A percentile compares a stretch with the other conserved stretches of the same genome.
These are phyloP conservation scores for Dictyostelium citrinum DNA, from an alignment of 78 protist genomes.

Conservation along the genomic window DNA sequence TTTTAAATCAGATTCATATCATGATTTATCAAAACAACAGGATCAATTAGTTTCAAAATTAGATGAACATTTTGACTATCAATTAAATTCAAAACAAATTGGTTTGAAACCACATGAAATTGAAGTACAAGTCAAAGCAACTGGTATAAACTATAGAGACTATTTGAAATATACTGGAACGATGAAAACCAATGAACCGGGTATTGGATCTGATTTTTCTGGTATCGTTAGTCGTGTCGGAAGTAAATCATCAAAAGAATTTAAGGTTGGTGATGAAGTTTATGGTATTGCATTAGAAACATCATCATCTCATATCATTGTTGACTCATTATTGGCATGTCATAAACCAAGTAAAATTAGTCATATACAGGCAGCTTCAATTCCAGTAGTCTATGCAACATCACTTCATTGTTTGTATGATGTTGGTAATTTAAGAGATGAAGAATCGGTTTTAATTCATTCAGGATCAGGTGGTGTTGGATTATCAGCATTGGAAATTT, in stretches of 20 bases:
- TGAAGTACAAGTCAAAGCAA: neutral
- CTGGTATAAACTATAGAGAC: neutral
- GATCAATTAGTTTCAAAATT: neutral
- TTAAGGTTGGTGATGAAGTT: constrained; percentile 1
- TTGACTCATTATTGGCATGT: neutral
- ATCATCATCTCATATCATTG: neutral
- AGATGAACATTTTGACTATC: neutral
- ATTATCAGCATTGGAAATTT: neutral
- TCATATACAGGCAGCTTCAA: constrained; percentile 15
- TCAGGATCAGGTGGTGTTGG: constrained; percentile 64
- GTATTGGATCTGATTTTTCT: neutral
- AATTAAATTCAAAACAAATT: neutral
- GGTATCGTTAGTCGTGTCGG: neutral
- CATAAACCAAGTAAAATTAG: neutral
- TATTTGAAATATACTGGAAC: neutral
- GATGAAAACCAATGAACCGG: neutral
- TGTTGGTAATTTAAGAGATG: neutral
- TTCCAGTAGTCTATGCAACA: neutral
- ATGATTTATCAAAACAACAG: neutral
- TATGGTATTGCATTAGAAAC: neutral
- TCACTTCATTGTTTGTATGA: neutral
- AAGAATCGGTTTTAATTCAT: constrained; percentile 47
- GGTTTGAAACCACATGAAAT: neutral
- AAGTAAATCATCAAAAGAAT: neutral
- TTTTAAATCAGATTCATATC: neutral